These are phyloP conservation scores for Apostasia ramifera DNA, from an alignment of 106 monocot species.

Conservation along the genomic window DNA sequence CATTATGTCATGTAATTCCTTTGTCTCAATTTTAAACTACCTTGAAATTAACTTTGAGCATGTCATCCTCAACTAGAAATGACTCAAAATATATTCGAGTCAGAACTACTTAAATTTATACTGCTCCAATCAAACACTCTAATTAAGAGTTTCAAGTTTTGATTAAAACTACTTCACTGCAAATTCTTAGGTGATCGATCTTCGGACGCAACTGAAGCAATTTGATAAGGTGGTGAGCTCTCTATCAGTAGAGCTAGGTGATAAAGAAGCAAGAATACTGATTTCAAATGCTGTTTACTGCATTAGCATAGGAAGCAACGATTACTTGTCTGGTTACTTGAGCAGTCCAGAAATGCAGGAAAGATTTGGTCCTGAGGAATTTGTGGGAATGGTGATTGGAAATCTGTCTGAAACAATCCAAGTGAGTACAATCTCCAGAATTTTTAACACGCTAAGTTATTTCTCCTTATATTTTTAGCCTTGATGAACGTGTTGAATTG, in stretches of 20 bases:
- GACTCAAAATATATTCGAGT: too few relatives aligned
- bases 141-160: too few relatives aligned
- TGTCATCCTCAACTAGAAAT: too few relatives aligned
- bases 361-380: constrained; percentile 9
- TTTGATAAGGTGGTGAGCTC: constrained; percentile 9
- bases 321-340: constrained; percentile 11
- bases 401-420: constrained; percentile 14
- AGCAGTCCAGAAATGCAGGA: constrained; percentile 2
- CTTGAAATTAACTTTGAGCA: too few relatives aligned
- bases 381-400: constrained; percentile 20
- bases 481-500: too few relatives aligned
- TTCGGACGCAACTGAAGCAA: constrained; percentile 16
- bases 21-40: too few relatives aligned
- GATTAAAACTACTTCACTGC: too few relatives aligned
- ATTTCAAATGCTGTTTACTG: constrained; percentile 13
- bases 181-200: constrained; percentile 5
- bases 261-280: constrained; percentile 4
- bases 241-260: constrained; percentile 12
- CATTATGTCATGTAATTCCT: too few relatives aligned
- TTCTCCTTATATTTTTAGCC: too few relatives aligned
- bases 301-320: constrained; percentile 22
- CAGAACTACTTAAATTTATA: too few relatives aligned
- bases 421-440: background rate
- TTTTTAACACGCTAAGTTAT: too few relatives aligned
- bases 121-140: too few relatives aligned